Evolutionary conservation across 768 basidiomycete species (phyloP).

Genomic region (Porphyrellus cyaneotinctus): DNA sequence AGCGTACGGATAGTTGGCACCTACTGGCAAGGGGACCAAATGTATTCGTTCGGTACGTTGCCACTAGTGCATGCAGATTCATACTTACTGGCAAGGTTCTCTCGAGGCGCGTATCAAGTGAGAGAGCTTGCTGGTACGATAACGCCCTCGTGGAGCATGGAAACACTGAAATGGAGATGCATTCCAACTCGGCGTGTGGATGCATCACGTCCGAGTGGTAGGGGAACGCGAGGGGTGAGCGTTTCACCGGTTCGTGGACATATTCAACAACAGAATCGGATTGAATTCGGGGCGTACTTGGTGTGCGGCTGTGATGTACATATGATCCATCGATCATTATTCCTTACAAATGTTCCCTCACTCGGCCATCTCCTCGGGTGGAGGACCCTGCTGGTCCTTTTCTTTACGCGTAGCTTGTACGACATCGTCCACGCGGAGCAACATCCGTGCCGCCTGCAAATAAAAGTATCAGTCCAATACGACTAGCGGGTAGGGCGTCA

Average conservation of each 20-base stretch:
- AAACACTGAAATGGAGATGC: too few species aligned
- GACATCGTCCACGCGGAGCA: slow-evolving; percentile 91
- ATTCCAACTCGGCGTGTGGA: too few species aligned
- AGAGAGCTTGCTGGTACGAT: background rate
- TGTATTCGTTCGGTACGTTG: background rate
- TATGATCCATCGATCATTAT: too few species aligned
- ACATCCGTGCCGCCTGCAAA: slow-evolving; percentile 8
- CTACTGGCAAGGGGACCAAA: background rate
- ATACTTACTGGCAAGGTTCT: background rate
- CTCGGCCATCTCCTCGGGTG: slow-evolving; percentile 53
- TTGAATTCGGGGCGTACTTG: too few species aligned
- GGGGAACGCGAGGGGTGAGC: too few species aligned
- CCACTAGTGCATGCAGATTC: background rate
- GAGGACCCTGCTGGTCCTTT: slow-evolving; percentile 45
- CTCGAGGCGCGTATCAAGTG: background rate
- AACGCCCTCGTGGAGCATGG: too few species aligned
- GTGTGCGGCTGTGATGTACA: too few species aligned
- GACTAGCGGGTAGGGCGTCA: background rate
- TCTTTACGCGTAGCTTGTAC: slow-evolving; percentile 82
- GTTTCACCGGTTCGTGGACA: too few species aligned
- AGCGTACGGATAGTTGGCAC: background rate
- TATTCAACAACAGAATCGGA: too few species aligned
- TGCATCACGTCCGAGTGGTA: too few species aligned
- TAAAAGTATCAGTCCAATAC: background rate
- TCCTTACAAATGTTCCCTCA: too few species aligned